A percentile compares a stretch with the other conserved stretches of the same genome.
phyloP scores from a whole-genome alignment of 768 basidiomycete species.

The Filobasidium floriforme region DNA sequence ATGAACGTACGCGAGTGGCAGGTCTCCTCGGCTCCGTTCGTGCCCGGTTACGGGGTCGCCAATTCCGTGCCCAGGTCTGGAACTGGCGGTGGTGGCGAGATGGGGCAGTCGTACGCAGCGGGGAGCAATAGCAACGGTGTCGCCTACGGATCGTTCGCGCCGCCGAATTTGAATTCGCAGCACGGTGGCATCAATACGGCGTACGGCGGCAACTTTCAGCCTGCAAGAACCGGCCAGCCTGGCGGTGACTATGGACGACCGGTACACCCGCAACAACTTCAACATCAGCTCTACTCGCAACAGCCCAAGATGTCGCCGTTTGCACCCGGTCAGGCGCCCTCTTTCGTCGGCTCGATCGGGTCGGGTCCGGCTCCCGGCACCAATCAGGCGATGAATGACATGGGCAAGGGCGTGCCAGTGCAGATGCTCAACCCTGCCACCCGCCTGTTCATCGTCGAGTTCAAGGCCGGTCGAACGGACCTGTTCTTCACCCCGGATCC shows the following conservation, averaged over 20 bases:
- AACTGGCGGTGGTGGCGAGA: background rate
- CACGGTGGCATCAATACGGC: background rate
- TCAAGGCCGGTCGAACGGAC: constrained; percentile 94
- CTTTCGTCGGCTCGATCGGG: constrained; percentile 12
- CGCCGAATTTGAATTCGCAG: no score
- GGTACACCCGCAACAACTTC: background rate
- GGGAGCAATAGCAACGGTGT: no score
- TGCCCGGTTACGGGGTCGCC: no score
- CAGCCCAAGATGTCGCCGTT: background rate
- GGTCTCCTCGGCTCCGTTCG: no score
- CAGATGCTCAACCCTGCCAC: constrained; percentile 71
- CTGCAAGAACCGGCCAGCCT: background rate
- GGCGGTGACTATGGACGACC: background rate
- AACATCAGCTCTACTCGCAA: background rate
- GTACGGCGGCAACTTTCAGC: background rate
- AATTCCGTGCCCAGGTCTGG: background rate
- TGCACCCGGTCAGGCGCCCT: constrained; percentile 9
- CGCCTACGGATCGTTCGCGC: no score
- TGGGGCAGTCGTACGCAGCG: background rate
- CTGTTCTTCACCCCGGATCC: constrained; percentile 81
- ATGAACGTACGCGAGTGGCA: background rate
- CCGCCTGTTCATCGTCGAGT: constrained; percentile 93
- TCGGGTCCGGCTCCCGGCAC: background rate
- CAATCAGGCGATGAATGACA: constrained; percentile 49
- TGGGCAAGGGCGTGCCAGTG: constrained; percentile 84